A percentile compares a stretch with the other conserved stretches of the same genome.
Conservation (phyloP, 78 protist genomes). For the Dictyostelium citrinum region DNA sequence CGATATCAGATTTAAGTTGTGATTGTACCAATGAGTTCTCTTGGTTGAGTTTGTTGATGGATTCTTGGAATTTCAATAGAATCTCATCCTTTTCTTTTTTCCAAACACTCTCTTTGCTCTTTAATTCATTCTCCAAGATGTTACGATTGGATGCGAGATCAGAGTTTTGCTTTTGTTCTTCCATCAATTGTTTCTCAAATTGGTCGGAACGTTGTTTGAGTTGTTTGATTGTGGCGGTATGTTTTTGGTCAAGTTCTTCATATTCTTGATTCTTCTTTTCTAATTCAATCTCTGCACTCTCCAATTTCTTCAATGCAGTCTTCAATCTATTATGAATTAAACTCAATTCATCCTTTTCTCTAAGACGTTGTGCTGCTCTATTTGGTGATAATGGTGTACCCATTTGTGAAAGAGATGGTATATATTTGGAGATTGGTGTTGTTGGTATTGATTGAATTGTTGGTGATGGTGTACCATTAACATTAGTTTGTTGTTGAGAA, state of each 20-base stretch:
- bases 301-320: background rate
- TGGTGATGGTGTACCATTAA: background rate
- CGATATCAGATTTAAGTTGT: background rate
- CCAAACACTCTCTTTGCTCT: constrained; percentile 21
- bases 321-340: background rate
- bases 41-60: constrained; percentile 23
- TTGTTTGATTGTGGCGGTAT: background rate
- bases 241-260: background rate
- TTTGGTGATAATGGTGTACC: constrained; percentile 51
- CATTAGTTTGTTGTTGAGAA: background rate
- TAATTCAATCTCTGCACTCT: constrained; percentile 13
- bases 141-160: background rate
- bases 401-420: background rate
- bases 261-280: background rate
- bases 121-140: background rate
- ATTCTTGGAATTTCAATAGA: background rate
- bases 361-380: constrained; percentile 2
- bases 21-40: background rate
- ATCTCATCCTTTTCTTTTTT: constrained; percentile 1
- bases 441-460: background rate
- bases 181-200: background rate
- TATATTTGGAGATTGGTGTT: background rate
- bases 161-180: background rate
- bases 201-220: background rate
- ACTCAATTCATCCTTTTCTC: constrained; percentile 43